phyloP scores from a whole-genome alignment of 306 rosid species.

The Trifolium repens region DNA sequence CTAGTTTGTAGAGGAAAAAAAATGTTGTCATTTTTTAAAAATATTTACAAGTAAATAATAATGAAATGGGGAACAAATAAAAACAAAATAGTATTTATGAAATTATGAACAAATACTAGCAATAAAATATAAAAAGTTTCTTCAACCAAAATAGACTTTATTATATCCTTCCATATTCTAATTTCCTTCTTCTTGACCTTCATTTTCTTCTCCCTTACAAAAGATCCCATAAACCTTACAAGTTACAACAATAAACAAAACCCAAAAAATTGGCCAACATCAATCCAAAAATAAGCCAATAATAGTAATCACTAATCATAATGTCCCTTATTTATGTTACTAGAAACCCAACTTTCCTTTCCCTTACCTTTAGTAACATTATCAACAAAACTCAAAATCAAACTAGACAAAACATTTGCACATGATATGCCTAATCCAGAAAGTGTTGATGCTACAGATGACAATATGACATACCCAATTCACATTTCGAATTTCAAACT shows the following conservation, averaged over 20 bases:
- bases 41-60: no score
- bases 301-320: no score
- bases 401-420: slow-evolving; percentile 11
- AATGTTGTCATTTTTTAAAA: no score
- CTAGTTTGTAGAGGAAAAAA: no score
- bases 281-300: not conserved
- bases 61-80: no score
- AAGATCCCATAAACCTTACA: slow-evolving; percentile 25
- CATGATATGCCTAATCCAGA: slow-evolving; percentile 10
- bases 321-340: no score
- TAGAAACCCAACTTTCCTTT: slow-evolving; percentile 5
- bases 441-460: slow-evolving; percentile 8
- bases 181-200: not conserved
- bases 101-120: not conserved
- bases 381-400: slow-evolving; percentile 10
- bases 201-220: slow-evolving; percentile 31
- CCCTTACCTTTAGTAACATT: slow-evolving; percentile 18
- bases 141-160: not conserved
- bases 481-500: no score
- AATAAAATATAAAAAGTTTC: not conserved
- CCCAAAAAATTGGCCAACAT: slow-evolving; percentile 7
- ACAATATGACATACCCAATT: no score
- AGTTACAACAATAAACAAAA: not conserved
- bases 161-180: not conserved
- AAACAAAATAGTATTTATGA: not conserved